Evolutionary conservation across 208 protist genomes (phyloP).

Genomic region (Acanthamoeba lenticulata): DNA sequence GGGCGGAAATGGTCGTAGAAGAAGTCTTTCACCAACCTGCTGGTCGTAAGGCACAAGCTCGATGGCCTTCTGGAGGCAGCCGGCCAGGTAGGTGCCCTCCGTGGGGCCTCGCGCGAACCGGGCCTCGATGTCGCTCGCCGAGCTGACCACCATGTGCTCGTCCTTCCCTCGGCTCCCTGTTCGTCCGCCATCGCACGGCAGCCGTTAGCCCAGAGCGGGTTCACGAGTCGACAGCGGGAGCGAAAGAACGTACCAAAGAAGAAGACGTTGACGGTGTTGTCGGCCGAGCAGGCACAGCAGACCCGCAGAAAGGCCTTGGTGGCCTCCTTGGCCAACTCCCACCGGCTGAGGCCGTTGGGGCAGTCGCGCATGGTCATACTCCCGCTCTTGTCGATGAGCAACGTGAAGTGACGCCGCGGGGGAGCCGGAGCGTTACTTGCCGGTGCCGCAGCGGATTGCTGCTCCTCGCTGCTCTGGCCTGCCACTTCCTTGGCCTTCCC

Average conservation of each 20-base stretch:
- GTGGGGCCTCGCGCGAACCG: background rate
- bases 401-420: background rate
- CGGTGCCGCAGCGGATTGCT: no score
- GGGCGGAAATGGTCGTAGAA: background rate
- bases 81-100: conserved; percentile 13
- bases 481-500: no score
- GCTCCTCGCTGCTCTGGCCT: no score
- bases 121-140: background rate
- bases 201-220: background rate
- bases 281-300: background rate
- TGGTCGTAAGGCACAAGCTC: background rate
- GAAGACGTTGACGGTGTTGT: conserved; percentile 16
- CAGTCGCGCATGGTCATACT: conserved; percentile 17
- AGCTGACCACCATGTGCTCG: conserved; percentile 10
- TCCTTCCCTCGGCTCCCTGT: conserved; percentile 27
- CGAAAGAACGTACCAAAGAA: background rate
- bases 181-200: background rate
- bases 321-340: conserved; percentile 44
- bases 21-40: background rate
- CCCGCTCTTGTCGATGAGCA: conserved; percentile 28
- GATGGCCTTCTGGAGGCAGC: conserved; percentile 16
- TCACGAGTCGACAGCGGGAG: background rate
- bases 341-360: conserved; percentile 1
- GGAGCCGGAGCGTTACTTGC: no score
- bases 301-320: conserved; percentile 15